phyloP scores from a whole-genome alignment of 1,284 basidiomycete species.

The Ganoderma boninense region DNA sequence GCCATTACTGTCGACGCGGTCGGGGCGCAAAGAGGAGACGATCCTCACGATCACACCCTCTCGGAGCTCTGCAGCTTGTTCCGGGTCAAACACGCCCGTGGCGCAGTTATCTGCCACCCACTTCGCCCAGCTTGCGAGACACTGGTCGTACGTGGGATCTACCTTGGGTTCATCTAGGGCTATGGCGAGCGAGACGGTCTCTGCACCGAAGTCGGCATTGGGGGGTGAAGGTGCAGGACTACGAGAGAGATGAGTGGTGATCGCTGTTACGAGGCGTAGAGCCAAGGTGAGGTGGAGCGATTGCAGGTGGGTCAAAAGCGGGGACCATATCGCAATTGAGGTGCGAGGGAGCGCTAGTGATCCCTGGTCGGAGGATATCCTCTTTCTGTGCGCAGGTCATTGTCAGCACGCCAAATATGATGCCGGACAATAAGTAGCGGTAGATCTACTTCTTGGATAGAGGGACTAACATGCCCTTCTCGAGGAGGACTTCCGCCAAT shows the following conservation, averaged over 20 bases:
- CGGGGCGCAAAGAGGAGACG: conserved; percentile 56
- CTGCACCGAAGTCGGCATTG: conserved; percentile 18
- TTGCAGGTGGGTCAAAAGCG: conserved; percentile 72
- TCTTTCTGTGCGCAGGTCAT: conserved; percentile 56
- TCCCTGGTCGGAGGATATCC: conserved; percentile 52
- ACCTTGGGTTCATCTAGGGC: conserved; percentile 28
- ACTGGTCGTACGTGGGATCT: conserved; percentile 59
- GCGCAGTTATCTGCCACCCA: conserved; percentile 61
- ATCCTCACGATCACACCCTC: conserved; percentile 55
- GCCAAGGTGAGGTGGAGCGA: conserved; percentile 64
- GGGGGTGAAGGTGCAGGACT: conserved; percentile 8
- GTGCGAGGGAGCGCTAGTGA: conserved; percentile 59
- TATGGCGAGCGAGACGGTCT: conserved; percentile 25
- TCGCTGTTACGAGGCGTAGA: conserved; percentile 57
- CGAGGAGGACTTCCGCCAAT: conserved; percentile 70
- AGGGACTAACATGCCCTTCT: conserved; percentile 77
- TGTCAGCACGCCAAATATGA: conserved; percentile 22
- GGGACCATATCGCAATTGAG: conserved; percentile 74
- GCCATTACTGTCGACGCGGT: conserved; percentile 27
- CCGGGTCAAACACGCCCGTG: conserved; percentile 38
- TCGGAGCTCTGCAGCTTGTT: conserved; percentile 44
- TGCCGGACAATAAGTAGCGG: background rate
- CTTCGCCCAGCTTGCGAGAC: conserved; percentile 71
- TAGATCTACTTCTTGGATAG: conserved; percentile 76
- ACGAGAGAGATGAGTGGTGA: conserved; percentile 52